A percentile compares a stretch with the other conserved stretches of the same genome.
phyloP scores from a whole-genome alignment of 495 filamentous ascomycete genomes.

The Aspergillus carlsbadensis region DNA sequence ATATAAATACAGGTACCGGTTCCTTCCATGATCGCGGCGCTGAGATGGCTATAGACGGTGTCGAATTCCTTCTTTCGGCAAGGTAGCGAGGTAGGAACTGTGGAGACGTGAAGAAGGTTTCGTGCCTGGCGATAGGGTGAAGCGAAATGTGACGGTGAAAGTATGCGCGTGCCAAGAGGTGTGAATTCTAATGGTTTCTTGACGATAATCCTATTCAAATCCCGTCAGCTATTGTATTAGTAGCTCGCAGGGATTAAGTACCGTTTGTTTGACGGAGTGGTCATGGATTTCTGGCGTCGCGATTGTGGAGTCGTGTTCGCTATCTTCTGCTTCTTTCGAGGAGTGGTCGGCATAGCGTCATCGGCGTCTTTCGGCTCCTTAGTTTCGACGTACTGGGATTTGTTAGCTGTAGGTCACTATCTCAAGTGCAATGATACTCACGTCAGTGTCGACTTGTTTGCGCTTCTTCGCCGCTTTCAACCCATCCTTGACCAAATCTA shows the following conservation, averaged over 20 bases:
- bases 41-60: slow-evolving; percentile 88
- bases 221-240: not conserved
- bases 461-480: slow-evolving; percentile 56
- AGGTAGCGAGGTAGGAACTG: slow-evolving; percentile 83
- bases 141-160: slow-evolving; percentile 74
- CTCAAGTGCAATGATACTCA: slow-evolving; percentile 26
- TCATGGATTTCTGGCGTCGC: slow-evolving; percentile 51
- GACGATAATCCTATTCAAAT: slow-evolving; percentile 59
- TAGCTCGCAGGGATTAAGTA: slow-evolving; percentile 21
- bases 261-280: slow-evolving; percentile 73
- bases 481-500: slow-evolving; percentile 62
- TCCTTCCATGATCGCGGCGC: slow-evolving; percentile 90
- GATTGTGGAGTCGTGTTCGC: slow-evolving; percentile 59
- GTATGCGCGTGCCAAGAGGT: slow-evolving; percentile 80
- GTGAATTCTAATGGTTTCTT: slow-evolving; percentile 96
- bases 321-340: slow-evolving; percentile 57
- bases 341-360: slow-evolving; percentile 46
- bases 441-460: slow-evolving; percentile 48
- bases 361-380: slow-evolving; percentile 47
- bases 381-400: slow-evolving; percentile 34
- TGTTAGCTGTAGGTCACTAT: slow-evolving; percentile 11
- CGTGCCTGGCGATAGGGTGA: slow-evolving; percentile 91
- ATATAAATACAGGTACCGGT: slow-evolving; percentile 97
- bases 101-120: slow-evolving; percentile 84
- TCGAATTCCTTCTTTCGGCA: slow-evolving; percentile 91